phyloP scores from a whole-genome alignment of 1,284 basidiomycete genomes.

The Fomitopsis palustris region DNA sequence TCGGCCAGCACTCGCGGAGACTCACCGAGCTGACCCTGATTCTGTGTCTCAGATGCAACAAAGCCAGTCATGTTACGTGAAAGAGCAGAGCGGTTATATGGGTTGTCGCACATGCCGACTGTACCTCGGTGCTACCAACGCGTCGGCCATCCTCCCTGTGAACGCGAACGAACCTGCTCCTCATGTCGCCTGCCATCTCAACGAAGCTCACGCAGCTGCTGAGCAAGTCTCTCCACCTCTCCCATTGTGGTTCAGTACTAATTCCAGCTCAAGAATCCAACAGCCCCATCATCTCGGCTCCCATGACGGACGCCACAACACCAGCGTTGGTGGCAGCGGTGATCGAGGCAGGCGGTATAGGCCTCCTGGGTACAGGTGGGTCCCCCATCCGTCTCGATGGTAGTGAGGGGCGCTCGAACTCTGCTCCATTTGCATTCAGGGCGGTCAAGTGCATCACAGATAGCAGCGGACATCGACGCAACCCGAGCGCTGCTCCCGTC shows the following conservation, averaged over 20 bases:
- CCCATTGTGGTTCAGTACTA: background rate
- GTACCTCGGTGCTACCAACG: background rate
- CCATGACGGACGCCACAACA: conserved; percentile 68
- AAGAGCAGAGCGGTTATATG: no score
- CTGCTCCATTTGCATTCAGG: conserved; percentile 37
- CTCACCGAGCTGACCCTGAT: no score
- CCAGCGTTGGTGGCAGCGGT: conserved; percentile 36
- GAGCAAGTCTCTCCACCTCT: background rate
- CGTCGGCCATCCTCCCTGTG: background rate
- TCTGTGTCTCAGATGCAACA: no score
- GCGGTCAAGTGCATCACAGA: conserved; percentile 34
- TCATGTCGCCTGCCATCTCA: background rate
- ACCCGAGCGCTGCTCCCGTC: conserved; percentile 39
- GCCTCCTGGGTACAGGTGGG: conserved; percentile 59
- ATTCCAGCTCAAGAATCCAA: conserved; percentile 27
- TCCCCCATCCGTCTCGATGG: conserved; percentile 7
- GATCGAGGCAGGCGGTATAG: conserved; percentile 64
- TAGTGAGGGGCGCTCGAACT: no score
- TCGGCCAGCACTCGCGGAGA: no score
- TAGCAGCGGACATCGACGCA: conserved; percentile 46
- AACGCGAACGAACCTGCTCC: background rate
- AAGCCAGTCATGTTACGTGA: no score
- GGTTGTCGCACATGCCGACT: no score
- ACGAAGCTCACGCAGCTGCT: background rate
- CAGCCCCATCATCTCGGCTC: conserved; percentile 56